Base-by-base conservation (phyloP, 73 alveolate genomes). In the Stentor roeselii region DNA sequence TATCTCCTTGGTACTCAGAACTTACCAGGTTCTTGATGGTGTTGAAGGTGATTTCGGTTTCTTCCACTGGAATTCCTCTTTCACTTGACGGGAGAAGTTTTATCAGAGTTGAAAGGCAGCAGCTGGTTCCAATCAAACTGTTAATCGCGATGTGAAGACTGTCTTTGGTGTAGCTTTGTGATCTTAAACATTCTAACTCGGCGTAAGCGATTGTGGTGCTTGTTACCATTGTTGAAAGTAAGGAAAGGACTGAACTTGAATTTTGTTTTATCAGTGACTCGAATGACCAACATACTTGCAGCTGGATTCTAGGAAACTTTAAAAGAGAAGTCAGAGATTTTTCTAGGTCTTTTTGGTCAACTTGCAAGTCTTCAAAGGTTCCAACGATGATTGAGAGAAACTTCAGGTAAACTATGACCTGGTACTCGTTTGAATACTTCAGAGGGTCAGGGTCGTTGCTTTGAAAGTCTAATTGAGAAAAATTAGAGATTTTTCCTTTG, bases 1-100 rank as follows among this genome's bases (percentile, higher is more conserved):
- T 40, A 21, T 67, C 80, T 34, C 80, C 80, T 67, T 67, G 80
- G 37, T 67, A 67, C 37, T 67, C 80, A 32, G 41, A 21, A 67
- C 27, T 27, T 14, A 67, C 37, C 41, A 67, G n/a, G 34, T 21
- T 32, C 34, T 67, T 67, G 2, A 34, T 32, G 11, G 80, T 67
- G 34, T 67, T 67, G 27, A 67, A 67, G 11, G 37, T 40, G 21
- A 32, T 67, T 67, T 21, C n/a, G 11, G 80, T 21, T 11, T 21
- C 37, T 67, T 67, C 80, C 11, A 21, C 37, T 27, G 80, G 80
- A 30, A 67, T 34, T 67, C 80, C 80, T 30, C 80, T 36, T 15
- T 67, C 34, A n/a, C n/a, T 21, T 21, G 1, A 1, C 14, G 80
- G 80, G 21, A 32, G 34, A 32, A n/a, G 14, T 67, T 67, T 67